These are phyloP conservation scores for Scutellaria barbata DNA, from an alignment of 257 asterid genomes.

Conservation along the genomic window DNA sequence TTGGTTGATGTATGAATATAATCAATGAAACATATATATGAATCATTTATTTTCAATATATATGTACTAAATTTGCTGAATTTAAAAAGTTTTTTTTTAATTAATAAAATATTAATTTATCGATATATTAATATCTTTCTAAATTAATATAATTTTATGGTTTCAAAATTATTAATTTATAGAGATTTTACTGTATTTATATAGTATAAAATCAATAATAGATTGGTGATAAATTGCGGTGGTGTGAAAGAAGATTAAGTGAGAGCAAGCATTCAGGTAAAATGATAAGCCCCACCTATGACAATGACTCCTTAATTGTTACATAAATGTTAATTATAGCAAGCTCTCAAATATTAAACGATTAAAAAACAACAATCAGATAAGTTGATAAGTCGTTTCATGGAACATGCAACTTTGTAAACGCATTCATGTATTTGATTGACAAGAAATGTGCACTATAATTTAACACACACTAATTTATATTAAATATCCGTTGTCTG, in stretches of 20 bases:
- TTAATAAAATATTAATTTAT: too few species aligned
- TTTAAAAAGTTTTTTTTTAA: too few species aligned
- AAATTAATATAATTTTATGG: too few species aligned
- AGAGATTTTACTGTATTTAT: too few species aligned
- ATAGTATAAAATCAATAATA: not conserved
- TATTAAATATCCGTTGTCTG: not conserved
- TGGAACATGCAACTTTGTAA: not conserved
- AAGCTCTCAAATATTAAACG: slow-evolving; percentile 11
- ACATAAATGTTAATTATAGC: not conserved
- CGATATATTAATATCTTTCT: too few species aligned
- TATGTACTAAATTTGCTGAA: too few species aligned
- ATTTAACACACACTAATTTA: not conserved
- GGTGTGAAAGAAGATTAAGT: slow-evolving; percentile 8
- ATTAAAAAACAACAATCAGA: not conserved
- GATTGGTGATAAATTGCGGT: not conserved
- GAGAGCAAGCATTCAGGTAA: slow-evolving; percentile 18
- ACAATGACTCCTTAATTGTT: not conserved
- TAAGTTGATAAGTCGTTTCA: slow-evolving; percentile 12
- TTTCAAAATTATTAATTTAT: too few species aligned
- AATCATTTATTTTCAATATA: too few species aligned
- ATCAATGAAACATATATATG: too few species aligned
- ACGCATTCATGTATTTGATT: not conserved
- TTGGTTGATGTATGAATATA: too few species aligned
- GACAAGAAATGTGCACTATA: slow-evolving; percentile 23
- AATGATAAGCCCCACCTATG: not conserved